Percentiles rank a stretch among this genome's conserved stretches.
phyloP scores from a whole-genome alignment of 352 stramenopile species.

The Thalassiosira exigua region DNA sequence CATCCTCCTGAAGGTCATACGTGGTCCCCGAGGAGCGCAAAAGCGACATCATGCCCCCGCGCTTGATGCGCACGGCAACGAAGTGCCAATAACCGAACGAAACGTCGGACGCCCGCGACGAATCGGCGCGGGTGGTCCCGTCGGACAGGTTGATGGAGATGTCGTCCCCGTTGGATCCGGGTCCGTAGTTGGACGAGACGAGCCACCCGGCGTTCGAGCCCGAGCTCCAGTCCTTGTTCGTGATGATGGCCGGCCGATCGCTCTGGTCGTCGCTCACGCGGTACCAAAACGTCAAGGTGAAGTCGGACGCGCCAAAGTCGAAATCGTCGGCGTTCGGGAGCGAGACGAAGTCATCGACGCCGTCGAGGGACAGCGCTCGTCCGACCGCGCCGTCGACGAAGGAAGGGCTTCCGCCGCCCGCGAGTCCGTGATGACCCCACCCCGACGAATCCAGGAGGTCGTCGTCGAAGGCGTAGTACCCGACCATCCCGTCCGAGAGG shows the following conservation, averaged over 20 bases:
- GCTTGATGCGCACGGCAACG: slow-evolving; percentile 25
- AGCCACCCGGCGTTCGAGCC: slow-evolving; percentile 24
- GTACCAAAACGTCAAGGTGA: slow-evolving; percentile 46
- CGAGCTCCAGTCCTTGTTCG: slow-evolving; percentile 35
- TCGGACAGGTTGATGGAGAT: slow-evolving; percentile 31
- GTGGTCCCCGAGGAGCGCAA: slow-evolving; percentile 4
- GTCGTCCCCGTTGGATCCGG: slow-evolving; percentile 44
- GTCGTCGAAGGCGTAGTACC: slow-evolving; percentile 27
- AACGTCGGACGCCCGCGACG: slow-evolving; percentile 27
- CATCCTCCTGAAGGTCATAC: slow-evolving; percentile 25
- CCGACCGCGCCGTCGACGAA: slow-evolving; percentile 28
- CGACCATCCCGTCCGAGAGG: slow-evolving; percentile 8
- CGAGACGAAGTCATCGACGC: slow-evolving; percentile 30
- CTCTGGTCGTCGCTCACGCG: slow-evolving; percentile 26
- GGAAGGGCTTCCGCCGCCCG: slow-evolving; percentile 20
- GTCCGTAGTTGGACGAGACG: slow-evolving; percentile 37
- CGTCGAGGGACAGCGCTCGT: slow-evolving; percentile 31
- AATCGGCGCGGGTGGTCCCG: slow-evolving; percentile 7
- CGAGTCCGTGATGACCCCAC: slow-evolving; percentile 18
- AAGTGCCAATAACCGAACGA: slow-evolving; percentile 31
- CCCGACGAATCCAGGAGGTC: slow-evolving; percentile 33
- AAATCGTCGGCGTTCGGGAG: slow-evolving; percentile 26
- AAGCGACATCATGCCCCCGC: slow-evolving; percentile 27
- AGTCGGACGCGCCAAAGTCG: slow-evolving; percentile 26
- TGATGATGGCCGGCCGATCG: slow-evolving; percentile 25